phyloP scores from a whole-genome alignment of 495 filamentous ascomycete species.

The Geoglossum glabrum region DNA sequence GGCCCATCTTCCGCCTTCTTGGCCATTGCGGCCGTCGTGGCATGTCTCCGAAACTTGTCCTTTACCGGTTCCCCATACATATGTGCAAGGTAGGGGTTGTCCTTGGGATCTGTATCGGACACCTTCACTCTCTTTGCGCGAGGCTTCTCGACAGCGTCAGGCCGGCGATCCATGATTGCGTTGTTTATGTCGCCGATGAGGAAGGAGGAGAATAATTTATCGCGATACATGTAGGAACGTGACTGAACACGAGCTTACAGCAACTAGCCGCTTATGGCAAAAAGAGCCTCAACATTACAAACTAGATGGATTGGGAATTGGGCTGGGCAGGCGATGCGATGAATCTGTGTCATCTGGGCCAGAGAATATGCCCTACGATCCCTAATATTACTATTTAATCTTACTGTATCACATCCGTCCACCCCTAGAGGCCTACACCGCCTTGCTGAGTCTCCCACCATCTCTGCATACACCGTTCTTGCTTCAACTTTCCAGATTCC shows the following conservation, averaged over 20 bases:
- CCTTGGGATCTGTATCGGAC: conserved; percentile 28
- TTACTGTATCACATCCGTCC: too few relatives aligned
- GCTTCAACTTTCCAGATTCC: background rate
- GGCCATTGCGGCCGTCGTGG: conserved; percentile 60
- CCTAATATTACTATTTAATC: background rate
- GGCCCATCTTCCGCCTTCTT: conserved; percentile 59
- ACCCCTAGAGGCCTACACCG: too few relatives aligned
- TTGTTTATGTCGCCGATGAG: too few relatives aligned
- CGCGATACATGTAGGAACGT: too few relatives aligned
- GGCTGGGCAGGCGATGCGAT: background rate
- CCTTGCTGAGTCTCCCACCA: too few relatives aligned
- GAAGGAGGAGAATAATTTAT: too few relatives aligned
- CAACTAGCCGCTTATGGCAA: background rate
- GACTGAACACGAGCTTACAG: too few relatives aligned
- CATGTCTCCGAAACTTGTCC: conserved; percentile 48
- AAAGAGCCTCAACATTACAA: background rate
- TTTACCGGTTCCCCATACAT: conserved; percentile 37
- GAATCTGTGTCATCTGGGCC: too few relatives aligned
- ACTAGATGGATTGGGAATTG: background rate
- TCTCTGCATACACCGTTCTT: background rate
- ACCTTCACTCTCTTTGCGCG: conserved; percentile 27
- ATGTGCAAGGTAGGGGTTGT: conserved; percentile 84
- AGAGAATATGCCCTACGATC: background rate
- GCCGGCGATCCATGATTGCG: conserved; percentile 18
- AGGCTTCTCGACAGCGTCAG: conserved; percentile 16